Percentiles rank a stretch among this genome's conserved stretches.
Evolutionary conservation across 2,329 filamentous ascomycete species (phyloP).

Genomic region (Trichophyton equinum): DNA sequence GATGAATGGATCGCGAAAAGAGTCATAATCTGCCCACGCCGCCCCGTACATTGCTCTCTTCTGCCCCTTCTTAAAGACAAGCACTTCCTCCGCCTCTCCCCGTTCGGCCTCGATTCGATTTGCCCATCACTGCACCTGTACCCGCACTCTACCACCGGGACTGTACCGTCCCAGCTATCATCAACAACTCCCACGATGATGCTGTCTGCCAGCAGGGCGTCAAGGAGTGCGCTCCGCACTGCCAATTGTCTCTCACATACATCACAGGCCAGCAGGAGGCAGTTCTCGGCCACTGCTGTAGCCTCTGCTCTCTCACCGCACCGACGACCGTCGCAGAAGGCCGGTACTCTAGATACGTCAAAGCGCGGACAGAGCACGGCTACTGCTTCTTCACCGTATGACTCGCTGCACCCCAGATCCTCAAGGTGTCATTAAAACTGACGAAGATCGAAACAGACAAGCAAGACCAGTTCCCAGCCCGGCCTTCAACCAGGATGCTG

Average conservation of each 20-base stretch:
- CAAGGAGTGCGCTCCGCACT: conserved; percentile 35
- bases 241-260: conserved; percentile 31
- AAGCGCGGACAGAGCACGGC: conserved; percentile 38
- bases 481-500: conserved; percentile 42
- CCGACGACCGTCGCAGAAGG: conserved; percentile 28
- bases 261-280: conserved; percentile 29
- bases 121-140: too few species aligned
- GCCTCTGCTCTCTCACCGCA: conserved; percentile 36
- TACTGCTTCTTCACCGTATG: conserved; percentile 44
- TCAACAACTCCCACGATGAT: conserved; percentile 27
- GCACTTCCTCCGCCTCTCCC: not conserved
- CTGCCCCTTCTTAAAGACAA: not conserved
- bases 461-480: conserved; percentile 51
- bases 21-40: not conserved
- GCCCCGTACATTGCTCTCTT: not conserved
- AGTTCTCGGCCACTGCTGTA: conserved; percentile 35
- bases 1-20: not conserved
- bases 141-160: too few species aligned
- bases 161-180: not conserved
- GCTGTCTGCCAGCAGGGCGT: conserved; percentile 36
- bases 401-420: conserved; percentile 14
- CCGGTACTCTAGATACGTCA: conserved; percentile 19
- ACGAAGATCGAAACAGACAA: conserved; percentile 31
- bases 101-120: not conserved
- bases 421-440: conserved; percentile 6